Percentiles rank a stretch among this genome's conserved stretches.
Evolutionary conservation across 345 rosid species (phyloP).

Genomic region (Carallia brachiata): DNA sequence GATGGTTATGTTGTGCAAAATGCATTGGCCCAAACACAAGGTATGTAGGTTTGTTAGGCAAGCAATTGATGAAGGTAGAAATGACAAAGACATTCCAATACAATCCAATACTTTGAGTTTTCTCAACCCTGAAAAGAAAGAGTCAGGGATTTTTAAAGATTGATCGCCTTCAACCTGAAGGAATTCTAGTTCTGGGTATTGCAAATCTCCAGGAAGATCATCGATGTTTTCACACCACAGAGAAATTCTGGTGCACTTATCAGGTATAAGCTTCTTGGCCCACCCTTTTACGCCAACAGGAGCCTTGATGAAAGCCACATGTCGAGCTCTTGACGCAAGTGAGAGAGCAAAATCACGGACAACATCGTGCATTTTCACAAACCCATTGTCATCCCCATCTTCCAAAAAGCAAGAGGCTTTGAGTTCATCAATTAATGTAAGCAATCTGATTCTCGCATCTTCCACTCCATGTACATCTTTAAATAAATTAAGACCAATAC

Average conservation of each 20-base stretch:
- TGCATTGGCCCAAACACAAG: neutral
- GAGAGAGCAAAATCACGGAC: neutral
- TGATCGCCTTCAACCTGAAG: too few species aligned
- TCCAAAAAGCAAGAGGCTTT: neutral
- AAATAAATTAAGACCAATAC: neutral
- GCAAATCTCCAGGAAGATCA: neutral
- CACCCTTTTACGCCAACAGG: too few species aligned
- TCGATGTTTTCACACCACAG: neutral
- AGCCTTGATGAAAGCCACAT: neutral
- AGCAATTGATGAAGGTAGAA: neutral
- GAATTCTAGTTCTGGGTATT: neutral
- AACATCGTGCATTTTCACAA: neutral
- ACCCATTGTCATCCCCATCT: too few species aligned
- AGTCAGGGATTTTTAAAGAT: neutral
- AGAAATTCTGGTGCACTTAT: neutral
- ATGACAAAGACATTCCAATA: neutral
- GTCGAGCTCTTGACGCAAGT: neutral
- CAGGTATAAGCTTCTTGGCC: neutral
- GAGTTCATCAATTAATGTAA: neutral
- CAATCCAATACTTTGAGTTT: neutral
- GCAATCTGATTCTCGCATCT: neutral
- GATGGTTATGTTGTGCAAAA: neutral
- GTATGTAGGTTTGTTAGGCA: neutral
- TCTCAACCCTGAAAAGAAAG: neutral
- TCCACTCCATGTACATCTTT: neutral